A percentile compares a stretch with the other conserved stretches of the same genome.
Evolutionary conservation across 1,284 basidiomycete species (phyloP).

Genomic region (Chondrostereum purpureum): DNA sequence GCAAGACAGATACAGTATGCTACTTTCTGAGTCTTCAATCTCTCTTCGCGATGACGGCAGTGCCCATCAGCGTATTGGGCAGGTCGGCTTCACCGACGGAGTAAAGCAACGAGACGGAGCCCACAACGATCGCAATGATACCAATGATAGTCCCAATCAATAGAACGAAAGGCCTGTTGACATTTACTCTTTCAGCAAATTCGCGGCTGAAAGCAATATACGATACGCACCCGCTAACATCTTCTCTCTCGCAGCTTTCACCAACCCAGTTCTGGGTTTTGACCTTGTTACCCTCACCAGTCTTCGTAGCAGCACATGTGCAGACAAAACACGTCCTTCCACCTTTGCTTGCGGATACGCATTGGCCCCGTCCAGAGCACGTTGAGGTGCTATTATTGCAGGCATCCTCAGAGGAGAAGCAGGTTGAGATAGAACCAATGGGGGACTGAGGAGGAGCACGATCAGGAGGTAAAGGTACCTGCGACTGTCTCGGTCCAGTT

Average conservation of each 20-base stretch:
- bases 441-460: slow-evolving; percentile 45
- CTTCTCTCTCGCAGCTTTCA: slow-evolving; percentile 65
- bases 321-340: slow-evolving; percentile 72
- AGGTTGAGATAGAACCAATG: slow-evolving; percentile 57
- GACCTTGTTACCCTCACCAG: slow-evolving; percentile 36
- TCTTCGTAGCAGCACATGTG: slow-evolving; percentile 50
- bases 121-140: slow-evolving; percentile 57
- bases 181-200: not conserved
- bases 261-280: slow-evolving; percentile 68
- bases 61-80: slow-evolving; percentile 65
- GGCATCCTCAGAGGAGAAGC: slow-evolving; percentile 45
- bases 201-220: not conserved
- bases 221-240: slow-evolving; percentile 62
- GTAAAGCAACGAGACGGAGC: slow-evolving; percentile 61
- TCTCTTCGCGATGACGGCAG: slow-evolving; percentile 44
- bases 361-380: slow-evolving; percentile 69
- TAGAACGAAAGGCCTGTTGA: slow-evolving; percentile 60
- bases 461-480: slow-evolving; percentile 43
- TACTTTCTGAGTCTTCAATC: slow-evolving; percentile 31
- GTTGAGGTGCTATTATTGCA: slow-evolving; percentile 57
- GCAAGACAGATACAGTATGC: not conserved
- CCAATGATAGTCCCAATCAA: slow-evolving; percentile 61
- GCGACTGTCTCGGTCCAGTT: slow-evolving; percentile 33
- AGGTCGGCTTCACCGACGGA: slow-evolving; percentile 54
- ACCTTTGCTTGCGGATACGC: slow-evolving; percentile 50